Percentiles rank a stretch among this genome's conserved stretches.
phyloP scores from a whole-genome alignment of 139 green algal species.

The Ostreobium quekettii region DNA sequence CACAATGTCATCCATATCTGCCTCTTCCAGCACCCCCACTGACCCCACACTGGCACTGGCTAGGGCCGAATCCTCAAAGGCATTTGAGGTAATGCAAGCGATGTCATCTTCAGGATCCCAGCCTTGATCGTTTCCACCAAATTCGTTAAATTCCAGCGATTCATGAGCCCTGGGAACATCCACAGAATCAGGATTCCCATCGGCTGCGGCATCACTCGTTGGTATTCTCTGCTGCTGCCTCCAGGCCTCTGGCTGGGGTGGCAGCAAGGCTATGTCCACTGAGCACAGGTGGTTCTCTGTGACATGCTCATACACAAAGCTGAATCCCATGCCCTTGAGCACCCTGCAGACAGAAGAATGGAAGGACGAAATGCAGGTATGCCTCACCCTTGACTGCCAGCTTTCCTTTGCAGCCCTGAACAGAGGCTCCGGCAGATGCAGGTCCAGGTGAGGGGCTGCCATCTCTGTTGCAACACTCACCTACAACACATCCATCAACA shows the following conservation, averaged over 20 bases:
- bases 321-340: background rate
- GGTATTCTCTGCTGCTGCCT: no score
- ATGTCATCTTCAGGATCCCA: background rate
- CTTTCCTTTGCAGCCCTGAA: background rate
- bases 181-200: background rate
- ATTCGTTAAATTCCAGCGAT: background rate
- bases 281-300: background rate
- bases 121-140: background rate
- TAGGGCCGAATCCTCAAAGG: background rate
- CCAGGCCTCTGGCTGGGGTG: no score
- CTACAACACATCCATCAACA: conserved; percentile 3
- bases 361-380: background rate
- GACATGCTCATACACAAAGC: background rate
- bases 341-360: background rate
- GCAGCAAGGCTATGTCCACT: background rate
- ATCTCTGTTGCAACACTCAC: background rate
- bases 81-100: background rate
- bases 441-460: background rate
- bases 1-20: no score
- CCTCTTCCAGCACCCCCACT: no score
- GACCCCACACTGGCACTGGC: no score
- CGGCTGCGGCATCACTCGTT: background rate
- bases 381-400: background rate
- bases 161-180: background rate
- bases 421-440: background rate